Base-by-base conservation (phyloP, 306 rosid genomes). In the Cicer yamashitae region DNA sequence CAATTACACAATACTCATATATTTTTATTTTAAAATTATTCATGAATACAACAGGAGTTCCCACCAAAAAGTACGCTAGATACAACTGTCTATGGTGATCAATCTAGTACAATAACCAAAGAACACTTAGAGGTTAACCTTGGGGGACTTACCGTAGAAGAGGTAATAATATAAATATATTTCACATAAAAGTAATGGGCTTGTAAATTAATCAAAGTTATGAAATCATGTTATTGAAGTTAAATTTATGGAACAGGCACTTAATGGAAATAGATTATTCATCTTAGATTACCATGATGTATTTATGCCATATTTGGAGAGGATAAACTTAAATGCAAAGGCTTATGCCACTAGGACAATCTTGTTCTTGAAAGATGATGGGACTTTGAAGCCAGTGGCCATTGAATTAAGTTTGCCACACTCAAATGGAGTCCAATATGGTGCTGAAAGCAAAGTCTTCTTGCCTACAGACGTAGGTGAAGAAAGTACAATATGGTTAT, bases 261-360 rank as follows among this genome's bases (percentile, higher is more conserved):
- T 93, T 4, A 10, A 34, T 46, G 62, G 45, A n/a, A 70, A 87
- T 10, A 90, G 86, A 81, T 30, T 93, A 8, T 93, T 86, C 85
- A 82, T 89, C 77, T 73, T 93, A 41, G 88, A 93, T 70, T 91
- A 89, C 71, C 91, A 93, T 62, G 98, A 93, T 66, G 40, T 86
- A 18, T 68, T 91, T 68, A 73, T 91, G 70, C 88, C 92, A 0
- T 89, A 86, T 81, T 30, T 91, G 86, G 82, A 79, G 44, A 71
- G 77, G 72, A 89, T 89, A 63, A 89, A 89, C 62, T 7, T 17
- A 10, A 80, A 45, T 17, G 57, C 83, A 46, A 90, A 80, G 84
- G 88, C 82, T 18, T 90, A 89, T 71, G 93, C 91, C 6, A 86
- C 81, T 0, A 86, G 96, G 50, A 89, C 98, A 10, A 54, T 93